Evolutionary conservation across 805 yeast genomes (phyloP).

Genomic region (Maudiozyma serrabonitensis): DNA sequence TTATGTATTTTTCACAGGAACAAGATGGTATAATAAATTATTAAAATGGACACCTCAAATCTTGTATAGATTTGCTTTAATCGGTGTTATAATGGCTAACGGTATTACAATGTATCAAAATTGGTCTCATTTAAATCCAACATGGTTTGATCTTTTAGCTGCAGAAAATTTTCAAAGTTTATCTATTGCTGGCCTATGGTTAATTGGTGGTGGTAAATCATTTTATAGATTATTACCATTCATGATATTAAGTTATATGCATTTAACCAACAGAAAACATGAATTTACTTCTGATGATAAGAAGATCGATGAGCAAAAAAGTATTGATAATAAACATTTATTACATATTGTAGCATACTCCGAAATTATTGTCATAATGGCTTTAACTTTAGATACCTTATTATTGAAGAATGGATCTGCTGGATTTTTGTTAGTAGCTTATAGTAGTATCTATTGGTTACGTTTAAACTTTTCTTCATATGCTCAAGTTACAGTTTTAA

Average conservation of each 20-base stretch:
- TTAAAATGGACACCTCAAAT: constrained; percentile 37
- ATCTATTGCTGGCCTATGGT: constrained; percentile 47
- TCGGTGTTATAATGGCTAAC: constrained; percentile 48
- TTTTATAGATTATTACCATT: constrained; percentile 57
- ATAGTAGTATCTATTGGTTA: constrained; percentile 58
- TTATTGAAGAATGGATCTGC: constrained; percentile 52
- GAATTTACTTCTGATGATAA: constrained; percentile 12
- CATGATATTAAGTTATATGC: constrained; percentile 47
- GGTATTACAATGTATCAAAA: constrained; percentile 46
- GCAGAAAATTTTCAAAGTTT: constrained; percentile 70
- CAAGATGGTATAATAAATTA: constrained; percentile 16
- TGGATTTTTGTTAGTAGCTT: constrained; percentile 55
- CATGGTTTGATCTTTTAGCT: constrained; percentile 53
- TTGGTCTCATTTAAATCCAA: constrained; percentile 52
- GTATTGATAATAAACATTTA: constrained; percentile 12
- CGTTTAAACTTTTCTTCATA: constrained; percentile 47
- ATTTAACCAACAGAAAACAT: constrained; percentile 32
- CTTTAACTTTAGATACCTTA: constrained; percentile 49
- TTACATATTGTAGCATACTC: constrained; percentile 43
- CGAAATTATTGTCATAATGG: constrained; percentile 46
- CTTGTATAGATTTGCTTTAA: constrained; percentile 43
- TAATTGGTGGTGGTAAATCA: constrained; percentile 55
- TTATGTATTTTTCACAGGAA: constrained; percentile 13
- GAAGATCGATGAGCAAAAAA: constrained; percentile 5
- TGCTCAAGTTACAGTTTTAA: constrained; percentile 29